A percentile compares a stretch with the other conserved stretches of the same genome.
Evolutionary conservation across 2,329 filamentous ascomycete species (phyloP).

Genomic region (Aspergillus nomiae): DNA sequence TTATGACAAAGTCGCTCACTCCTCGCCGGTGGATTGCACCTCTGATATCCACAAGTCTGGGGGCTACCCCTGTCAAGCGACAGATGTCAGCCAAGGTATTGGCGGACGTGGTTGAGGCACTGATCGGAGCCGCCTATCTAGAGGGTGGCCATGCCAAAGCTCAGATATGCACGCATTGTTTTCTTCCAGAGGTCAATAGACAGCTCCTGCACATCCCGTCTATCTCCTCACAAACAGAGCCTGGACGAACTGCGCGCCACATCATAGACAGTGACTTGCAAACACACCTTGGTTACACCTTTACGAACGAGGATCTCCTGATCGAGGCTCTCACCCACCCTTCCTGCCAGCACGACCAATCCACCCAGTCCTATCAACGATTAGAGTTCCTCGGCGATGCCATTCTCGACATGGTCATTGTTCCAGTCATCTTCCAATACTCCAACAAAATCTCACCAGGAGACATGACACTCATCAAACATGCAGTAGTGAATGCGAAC

Average conservation of each 20-base stretch:
- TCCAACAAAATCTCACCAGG: conserved; percentile 50
- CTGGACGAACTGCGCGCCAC: conserved; percentile 7
- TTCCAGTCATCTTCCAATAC: conserved; percentile 44
- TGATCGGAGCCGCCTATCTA: conserved; percentile 75
- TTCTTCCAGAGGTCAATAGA: conserved; percentile 60
- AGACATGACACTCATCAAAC: conserved; percentile 75
- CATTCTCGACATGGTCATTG: conserved; percentile 76
- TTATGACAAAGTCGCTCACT: conserved; percentile 69
- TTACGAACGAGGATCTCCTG: conserved; percentile 68
- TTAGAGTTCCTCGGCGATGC: conserved; percentile 89
- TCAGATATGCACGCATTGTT: conserved; percentile 63
- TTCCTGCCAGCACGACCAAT: conserved; percentile 57
- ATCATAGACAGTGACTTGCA: conserved; percentile 21
- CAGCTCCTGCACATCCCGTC: conserved; percentile 14
- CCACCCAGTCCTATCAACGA: conserved; percentile 66
- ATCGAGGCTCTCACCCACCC: conserved; percentile 80
- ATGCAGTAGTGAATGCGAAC: conserved; percentile 76
- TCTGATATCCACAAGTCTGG: conserved; percentile 52
- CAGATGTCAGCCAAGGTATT: conserved; percentile 73
- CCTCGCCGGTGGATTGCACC: conserved; percentile 71
- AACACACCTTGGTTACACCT: conserved; percentile 64
- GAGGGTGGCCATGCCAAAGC: conserved; percentile 69
- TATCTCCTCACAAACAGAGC: background rate
- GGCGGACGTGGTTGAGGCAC: conserved; percentile 83
- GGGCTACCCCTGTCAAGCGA: conserved; percentile 27